A percentile compares a stretch with the other conserved stretches of the same genome.
phyloP scores from a whole-genome alignment of 805 yeast genomes.

The Candida namnaoensis region DNA sequence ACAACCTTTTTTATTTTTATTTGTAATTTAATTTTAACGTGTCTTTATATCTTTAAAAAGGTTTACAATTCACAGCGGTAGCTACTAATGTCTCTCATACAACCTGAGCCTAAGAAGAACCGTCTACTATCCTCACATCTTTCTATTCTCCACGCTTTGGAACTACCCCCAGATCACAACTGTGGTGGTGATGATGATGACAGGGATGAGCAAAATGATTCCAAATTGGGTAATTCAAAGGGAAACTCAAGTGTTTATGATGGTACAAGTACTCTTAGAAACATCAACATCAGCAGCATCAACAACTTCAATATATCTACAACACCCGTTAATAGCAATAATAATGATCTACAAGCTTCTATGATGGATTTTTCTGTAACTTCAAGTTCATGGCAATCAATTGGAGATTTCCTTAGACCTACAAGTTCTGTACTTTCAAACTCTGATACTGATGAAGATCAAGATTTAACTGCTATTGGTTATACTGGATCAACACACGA shows the following conservation, averaged over 20 bases:
- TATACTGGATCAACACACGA: neutral
- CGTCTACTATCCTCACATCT: neutral
- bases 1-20: neutral
- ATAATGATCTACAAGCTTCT: neutral
- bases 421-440: conserved; percentile 19
- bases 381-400: conserved; percentile 13
- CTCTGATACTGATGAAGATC: conserved; percentile 18
- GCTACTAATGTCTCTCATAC: neutral
- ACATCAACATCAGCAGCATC: neutral
- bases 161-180: neutral
- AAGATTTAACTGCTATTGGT: neutral
- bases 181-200: neutral
- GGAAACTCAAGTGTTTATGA: neutral
- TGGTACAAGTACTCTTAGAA: too few relatives aligned
- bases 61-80: neutral
- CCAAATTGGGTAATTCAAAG: too few relatives aligned
- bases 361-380: too few relatives aligned
- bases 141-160: neutral
- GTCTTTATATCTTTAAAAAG: neutral
- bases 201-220: too few relatives aligned
- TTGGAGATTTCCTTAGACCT: conserved; percentile 14
- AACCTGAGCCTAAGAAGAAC: neutral
- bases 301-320: conserved; percentile 1
- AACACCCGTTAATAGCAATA: neutral
- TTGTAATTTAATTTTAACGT: neutral